These are phyloP conservation scores for Herpotrichia juniperi DNA, from an alignment of 2,329 filamentous ascomycete genomes.

Conservation along the genomic window DNA sequence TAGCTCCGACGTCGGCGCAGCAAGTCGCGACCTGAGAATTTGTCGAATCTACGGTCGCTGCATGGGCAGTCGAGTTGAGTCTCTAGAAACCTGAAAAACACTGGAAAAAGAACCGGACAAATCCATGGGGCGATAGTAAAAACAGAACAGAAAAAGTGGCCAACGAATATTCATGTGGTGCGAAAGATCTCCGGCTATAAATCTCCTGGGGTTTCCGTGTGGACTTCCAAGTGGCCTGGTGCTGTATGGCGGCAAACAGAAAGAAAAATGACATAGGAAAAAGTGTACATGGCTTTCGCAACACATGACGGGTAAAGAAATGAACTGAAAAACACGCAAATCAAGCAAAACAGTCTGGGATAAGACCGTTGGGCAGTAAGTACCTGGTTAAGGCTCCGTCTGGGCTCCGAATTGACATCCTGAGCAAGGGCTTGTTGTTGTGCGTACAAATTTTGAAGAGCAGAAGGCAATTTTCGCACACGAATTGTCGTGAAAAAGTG, in stretches of 20 bases:
- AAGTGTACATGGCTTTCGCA: slow-evolving; percentile 31
- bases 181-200: slow-evolving; percentile 15
- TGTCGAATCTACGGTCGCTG: slow-evolving; percentile 37
- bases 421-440: slow-evolving; percentile 47
- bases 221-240: not conserved
- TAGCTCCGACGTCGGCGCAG: slow-evolving; percentile 32
- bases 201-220: not conserved
- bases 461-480: slow-evolving; percentile 22
- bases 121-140: slow-evolving; percentile 10
- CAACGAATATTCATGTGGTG: slow-evolving; percentile 23
- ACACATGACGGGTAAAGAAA: slow-evolving; percentile 28
- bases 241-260: slow-evolving; percentile 40
- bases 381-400: slow-evolving; percentile 49
- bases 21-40: slow-evolving; percentile 21
- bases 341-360: slow-evolving; percentile 30
- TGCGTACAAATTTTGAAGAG: slow-evolving; percentile 21
- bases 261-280: slow-evolving; percentile 26
- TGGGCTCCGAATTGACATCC: slow-evolving; percentile 52
- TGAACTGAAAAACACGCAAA: slow-evolving; percentile 25
- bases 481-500: slow-evolving; percentile 9
- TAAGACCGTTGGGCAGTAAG: slow-evolving; percentile 49
- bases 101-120: slow-evolving; percentile 4
- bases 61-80: slow-evolving; percentile 24
- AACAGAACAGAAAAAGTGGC: slow-evolving; percentile 29
- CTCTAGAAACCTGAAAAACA: slow-evolving; percentile 13